A percentile compares a stretch with the other conserved stretches of the same genome.
These are phyloP conservation scores for Polyporus arcularius DNA, from an alignment of 768 basidiomycete species.

Conservation along the genomic window DNA sequence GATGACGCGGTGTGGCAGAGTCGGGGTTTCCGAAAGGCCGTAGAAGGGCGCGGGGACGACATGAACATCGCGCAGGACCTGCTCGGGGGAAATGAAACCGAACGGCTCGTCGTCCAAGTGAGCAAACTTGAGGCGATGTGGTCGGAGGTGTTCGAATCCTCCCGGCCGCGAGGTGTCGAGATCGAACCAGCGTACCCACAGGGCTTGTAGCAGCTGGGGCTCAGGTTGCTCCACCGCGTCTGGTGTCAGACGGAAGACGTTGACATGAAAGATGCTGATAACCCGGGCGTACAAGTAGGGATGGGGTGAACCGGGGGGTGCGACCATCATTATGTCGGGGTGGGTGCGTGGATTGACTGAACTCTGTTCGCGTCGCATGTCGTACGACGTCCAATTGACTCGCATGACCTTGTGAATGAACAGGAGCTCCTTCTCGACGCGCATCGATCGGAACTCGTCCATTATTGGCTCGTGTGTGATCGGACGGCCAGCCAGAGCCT, in stretches of 20 bases:
- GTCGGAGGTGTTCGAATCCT: conserved; percentile 28
- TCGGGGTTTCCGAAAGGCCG: no score
- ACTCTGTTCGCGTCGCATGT: conserved; percentile 42
- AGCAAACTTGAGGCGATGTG: conserved; percentile 42
- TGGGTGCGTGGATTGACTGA: conserved; percentile 39
- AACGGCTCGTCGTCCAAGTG: conserved; percentile 35
- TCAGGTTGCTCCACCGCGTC: no score
- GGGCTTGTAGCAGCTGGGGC: conserved; percentile 29
- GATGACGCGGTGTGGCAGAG: no score
- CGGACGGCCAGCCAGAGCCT: no score
- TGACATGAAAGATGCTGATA: conserved; percentile 31
- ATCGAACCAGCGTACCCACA: conserved; percentile 44
- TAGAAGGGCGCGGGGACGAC: no score
- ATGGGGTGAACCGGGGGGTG: conserved; percentile 14
- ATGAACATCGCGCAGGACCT: conserved; percentile 41
- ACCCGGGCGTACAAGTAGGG: conserved; percentile 34
- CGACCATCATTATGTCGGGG: conserved; percentile 32
- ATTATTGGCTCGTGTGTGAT: no score
- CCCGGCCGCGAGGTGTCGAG: conserved; percentile 26
- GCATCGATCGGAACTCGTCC: no score
- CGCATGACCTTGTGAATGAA: conserved; percentile 34
- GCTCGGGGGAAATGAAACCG: conserved; percentile 46
- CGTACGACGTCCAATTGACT: conserved; percentile 45
- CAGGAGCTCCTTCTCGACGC: no score
- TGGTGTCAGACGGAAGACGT: no score